Evolutionary conservation across 164 flowering plant species (phyloP), one percentile per base, ranked within the genome.

Genomic region (Aristolochia contorta): DNA sequence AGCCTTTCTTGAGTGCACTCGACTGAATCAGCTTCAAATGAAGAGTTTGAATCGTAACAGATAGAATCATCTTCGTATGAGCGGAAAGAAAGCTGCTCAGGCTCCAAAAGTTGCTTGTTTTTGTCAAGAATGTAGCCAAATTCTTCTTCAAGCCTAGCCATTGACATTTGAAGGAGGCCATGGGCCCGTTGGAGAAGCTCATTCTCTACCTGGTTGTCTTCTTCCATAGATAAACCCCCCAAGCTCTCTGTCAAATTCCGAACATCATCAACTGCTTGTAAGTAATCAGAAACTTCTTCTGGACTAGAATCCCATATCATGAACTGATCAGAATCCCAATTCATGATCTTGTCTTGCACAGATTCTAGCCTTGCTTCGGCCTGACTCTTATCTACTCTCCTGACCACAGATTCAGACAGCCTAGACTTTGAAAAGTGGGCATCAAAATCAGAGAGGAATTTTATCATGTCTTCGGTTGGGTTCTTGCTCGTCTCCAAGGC

Each of bases 131-230:
- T 62, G 72, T 82, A 54, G 65, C 62, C 67, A 61, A 91, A 82
- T 74, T 86, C 94, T 56, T 85, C 87, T 77, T 85, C 94, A 21
- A 89, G 85, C 75, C 85, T 79, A 9, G 69, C 74, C 97, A 87
- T 87, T 2, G 86, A 84, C 23, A 72, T 77, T 65, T 86, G 88
- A 71, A 91, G 87, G 69, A 88, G 69, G 68, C 72, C 82, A 59
- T 81, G 77, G 41, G 82, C 82, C 58, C 63, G 79, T 23, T 73
- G 59, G 20, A 80, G 69, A 45, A 84, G 69, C 61, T 61, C 71
- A 24, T 55, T 65, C 52, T 68, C 78, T 23, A 65, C 65, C 15
- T 56, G 51, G 32, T 24, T 70, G 54, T 68, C 78, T 32, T 65
- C 75, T 25, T 47, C 49, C 47, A 65, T 60, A 63, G 68, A 53